These are phyloP conservation scores for Amanita inopinata DNA, from an alignment of 768 basidiomycete species.

Conservation along the genomic window DNA sequence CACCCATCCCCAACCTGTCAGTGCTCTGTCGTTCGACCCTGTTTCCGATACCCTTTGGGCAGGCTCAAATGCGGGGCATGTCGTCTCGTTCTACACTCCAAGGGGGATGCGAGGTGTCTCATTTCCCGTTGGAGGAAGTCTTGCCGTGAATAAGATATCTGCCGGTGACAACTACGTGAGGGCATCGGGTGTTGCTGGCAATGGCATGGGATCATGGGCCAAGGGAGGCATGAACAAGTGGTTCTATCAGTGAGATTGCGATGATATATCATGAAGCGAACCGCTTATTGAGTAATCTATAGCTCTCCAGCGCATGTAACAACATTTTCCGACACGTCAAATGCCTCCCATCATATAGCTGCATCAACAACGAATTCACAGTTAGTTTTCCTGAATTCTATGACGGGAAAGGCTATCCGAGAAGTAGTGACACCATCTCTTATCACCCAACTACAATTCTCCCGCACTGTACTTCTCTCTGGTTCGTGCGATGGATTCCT, in stretches of 20 bases:
- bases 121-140: slow-evolving; percentile 61
- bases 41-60: slow-evolving; percentile 87
- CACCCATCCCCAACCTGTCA: slow-evolving; percentile 44
- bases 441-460: slow-evolving; percentile 56
- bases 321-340: slow-evolving; percentile 38
- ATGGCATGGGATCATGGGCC: slow-evolving; percentile 69
- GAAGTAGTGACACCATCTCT: slow-evolving; percentile 46
- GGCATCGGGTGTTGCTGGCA: slow-evolving; percentile 47
- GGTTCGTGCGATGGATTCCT: slow-evolving; percentile 69
- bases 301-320: slow-evolving; percentile 25
- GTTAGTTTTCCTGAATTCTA: slow-evolving; percentile 60
- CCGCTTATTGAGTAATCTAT: slow-evolving; percentile 1
- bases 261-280: slow-evolving; percentile 1
- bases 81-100: slow-evolving; percentile 58
- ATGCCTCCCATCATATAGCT: slow-evolving; percentile 47
- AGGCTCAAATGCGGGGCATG: slow-evolving; percentile 61
- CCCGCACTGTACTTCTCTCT: slow-evolving; percentile 53
- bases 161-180: slow-evolving; percentile 75
- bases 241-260: slow-evolving; percentile 51
- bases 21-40: slow-evolving; percentile 82
- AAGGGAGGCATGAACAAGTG: slow-evolving; percentile 84
- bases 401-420: slow-evolving; percentile 57
- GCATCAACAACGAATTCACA: slow-evolving; percentile 51
- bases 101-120: slow-evolving; percentile 59
- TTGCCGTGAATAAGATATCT: slow-evolving; percentile 63